Base-by-base conservation (phyloP, 2,329 filamentous ascomycete genomes). In the Botrytis medusae region DNA sequence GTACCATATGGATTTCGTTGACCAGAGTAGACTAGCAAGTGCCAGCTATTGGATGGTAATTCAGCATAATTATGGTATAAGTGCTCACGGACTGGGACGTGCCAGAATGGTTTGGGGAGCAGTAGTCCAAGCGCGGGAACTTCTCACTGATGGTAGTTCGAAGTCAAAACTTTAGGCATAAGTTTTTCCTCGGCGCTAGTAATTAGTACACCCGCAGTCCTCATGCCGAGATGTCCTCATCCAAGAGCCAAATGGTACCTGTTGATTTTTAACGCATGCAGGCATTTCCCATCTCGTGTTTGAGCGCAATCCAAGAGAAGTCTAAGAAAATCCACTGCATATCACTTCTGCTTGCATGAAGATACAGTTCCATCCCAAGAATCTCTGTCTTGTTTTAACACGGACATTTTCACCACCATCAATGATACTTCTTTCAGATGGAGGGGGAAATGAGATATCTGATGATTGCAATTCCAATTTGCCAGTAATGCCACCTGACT, bases 21-120 rank as follows among this genome's bases (percentile, higher is more conserved):
- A 29, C 20, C 16, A 3, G 8, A 67, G 37, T 25, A 51, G 42
- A 37, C 32, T 34, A 32, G 63, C 44, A 67, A 67, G 29, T 67
- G 63, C 16, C 44, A 51, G 9, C 14, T 65, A 25, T 51, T 51
- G 61, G 14, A 51, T 51, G 18, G 22, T 0, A 37, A 67, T 67
- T 29, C 34, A 32, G 18, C 20, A 51, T 44, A 29, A 20, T 40
- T n/a, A 22, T 44, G 16, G 44, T 65, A 32, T 9, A 25, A 48
- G 22, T 16, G 32, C 22, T 51, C 63, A 67, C 12, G 44, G 44
- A 67, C 20, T 67, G 32, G 32, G 48, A 67, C 20, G 44, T 67
- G 44, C 63, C 63, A 51, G 14, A 67, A n/a, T 22, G 34, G 63
- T 67, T 67, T 67, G 63, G 63, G 44, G 44, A 67, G n/a, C 63